Conservation (phyloP, 495 filamentous ascomycete genomes). For the Rhypophila decipiens region DNA sequence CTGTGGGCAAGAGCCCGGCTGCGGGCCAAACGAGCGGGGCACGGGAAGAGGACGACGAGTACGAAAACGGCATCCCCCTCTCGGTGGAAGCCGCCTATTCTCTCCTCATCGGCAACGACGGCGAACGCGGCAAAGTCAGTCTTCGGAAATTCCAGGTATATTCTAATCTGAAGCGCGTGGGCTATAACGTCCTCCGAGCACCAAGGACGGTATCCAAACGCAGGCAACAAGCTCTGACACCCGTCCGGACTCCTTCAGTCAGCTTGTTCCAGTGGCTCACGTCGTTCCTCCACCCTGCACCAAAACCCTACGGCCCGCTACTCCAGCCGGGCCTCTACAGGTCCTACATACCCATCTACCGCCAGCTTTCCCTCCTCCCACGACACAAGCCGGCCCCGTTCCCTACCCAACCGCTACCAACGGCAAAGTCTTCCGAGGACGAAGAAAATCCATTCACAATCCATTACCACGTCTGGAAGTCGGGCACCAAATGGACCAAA, state of each 20-base stretch:
- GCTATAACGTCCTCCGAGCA: slow-evolving; percentile 72
- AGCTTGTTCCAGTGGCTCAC: slow-evolving; percentile 34
- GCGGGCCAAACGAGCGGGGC: slow-evolving; percentile 18
- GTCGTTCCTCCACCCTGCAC: slow-evolving; percentile 24
- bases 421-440: not conserved
- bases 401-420: slow-evolving; percentile 13
- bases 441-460: slow-evolving; percentile 56
- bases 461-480: slow-evolving; percentile 74
- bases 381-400: slow-evolving; percentile 49
- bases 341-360: slow-evolving; percentile 72
- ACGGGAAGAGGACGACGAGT: slow-evolving; percentile 34
- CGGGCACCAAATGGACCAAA: slow-evolving; percentile 60
- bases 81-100: slow-evolving; percentile 88
- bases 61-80: slow-evolving; percentile 67
- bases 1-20: slow-evolving; percentile 12
- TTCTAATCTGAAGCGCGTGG: slow-evolving; percentile 70
- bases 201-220: slow-evolving; percentile 26
- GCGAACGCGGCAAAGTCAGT: slow-evolving; percentile 49
- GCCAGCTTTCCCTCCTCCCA: slow-evolving; percentile 66
- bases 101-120: slow-evolving; percentile 61
- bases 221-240: slow-evolving; percentile 1
- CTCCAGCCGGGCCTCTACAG: slow-evolving; percentile 72
- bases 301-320: slow-evolving; percentile 54
- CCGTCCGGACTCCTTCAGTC: not conserved
- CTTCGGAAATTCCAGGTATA: slow-evolving; percentile 87